phyloP scores from a whole-genome alignment of 2,329 filamentous ascomycete genomes.

The Xylariaceae sp. region DNA sequence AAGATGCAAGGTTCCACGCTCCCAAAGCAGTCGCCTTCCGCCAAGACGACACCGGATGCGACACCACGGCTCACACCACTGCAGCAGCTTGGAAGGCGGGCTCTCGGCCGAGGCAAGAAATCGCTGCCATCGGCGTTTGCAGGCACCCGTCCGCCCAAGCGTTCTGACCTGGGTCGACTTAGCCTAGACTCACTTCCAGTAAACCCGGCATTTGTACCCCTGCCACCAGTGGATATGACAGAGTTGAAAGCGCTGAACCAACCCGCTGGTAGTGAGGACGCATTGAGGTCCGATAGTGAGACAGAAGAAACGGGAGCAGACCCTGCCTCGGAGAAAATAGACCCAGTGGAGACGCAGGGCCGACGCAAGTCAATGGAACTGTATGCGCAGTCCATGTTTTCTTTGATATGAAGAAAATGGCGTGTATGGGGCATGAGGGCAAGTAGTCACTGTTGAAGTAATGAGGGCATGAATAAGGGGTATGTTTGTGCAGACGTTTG shows the following conservation, averaged over 20 bases:
- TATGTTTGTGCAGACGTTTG: conserved; percentile 5
- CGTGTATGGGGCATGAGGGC: not conserved
- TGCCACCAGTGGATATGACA: conserved; percentile 49
- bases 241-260: conserved; percentile 50
- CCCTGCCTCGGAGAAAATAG: conserved; percentile 24
- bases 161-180: conserved; percentile 23
- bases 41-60: conserved; percentile 40
- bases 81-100: conserved; percentile 48
- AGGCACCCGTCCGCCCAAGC: conserved; percentile 21
- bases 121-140: conserved; percentile 26
- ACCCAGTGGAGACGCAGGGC: conserved; percentile 13
- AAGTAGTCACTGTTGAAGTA: not conserved
- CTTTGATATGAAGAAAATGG: conserved; percentile 12
- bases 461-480: not conserved
- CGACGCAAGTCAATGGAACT: conserved; percentile 40
- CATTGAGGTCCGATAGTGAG: conserved; percentile 49
- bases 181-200: conserved; percentile 38
- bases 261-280: conserved; percentile 50
- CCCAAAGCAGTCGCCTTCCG: conserved; percentile 39
- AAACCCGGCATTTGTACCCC: conserved; percentile 50
- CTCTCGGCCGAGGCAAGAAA: conserved; percentile 34
- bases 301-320: conserved; percentile 25
- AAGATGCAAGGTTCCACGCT: conserved; percentile 37
- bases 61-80: conserved; percentile 45
- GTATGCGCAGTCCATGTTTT: conserved; percentile 42